Base-by-base conservation (phyloP, 2,329 filamentous ascomycete genomes). In the Pseudogymnoascus verrucosus region DNA sequence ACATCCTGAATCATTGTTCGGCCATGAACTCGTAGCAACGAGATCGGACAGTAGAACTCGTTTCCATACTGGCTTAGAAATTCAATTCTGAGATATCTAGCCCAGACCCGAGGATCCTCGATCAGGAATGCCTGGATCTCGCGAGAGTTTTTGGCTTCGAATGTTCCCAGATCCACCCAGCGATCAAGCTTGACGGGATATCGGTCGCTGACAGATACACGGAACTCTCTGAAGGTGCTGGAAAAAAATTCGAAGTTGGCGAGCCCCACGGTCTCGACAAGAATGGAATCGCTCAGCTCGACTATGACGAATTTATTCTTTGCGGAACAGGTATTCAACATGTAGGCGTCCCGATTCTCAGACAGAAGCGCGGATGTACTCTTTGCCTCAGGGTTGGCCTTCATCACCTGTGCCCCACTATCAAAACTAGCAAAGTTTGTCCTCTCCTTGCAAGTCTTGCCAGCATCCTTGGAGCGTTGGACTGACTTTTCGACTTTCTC, bases 241-340 rank as follows among this genome's bases (percentile, higher is more conserved):
- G 92, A 96, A 79, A 99, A 99, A 79, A 99, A 99, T 75, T 99
- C 95, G 71, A 96, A 99, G 74, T 99, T 99, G 66, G 93, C 95
- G 62, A 99, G 82, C n/a, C 98, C 95, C 42, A 99, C 82, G 0
- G 95, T 99, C 73, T 99, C 95, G 64, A 99, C n/a, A 39, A 47
- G 21, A 51, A 88, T 89, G 68, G 87, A 84, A 69, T 96, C 91
- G 75, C 91, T 98, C 31, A 99, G 81, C 76, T 99, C 95, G 65
- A 99, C 86, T 65, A 98, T 93, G 67, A 98, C 82, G 73, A 96
- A 97, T 76, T 98, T 98, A 78, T 96, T 93, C 69, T 88, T 80
- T 19, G 87, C 87, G 4, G 87, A 86, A 76, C 95, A 99, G 73
- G 93, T 90, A 68, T 97, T 90, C 54, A 98, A 82, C 91, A 99